These are phyloP conservation scores for Secale cereale DNA, from an alignment of 176 grass and related monocot species.

Conservation along the genomic window DNA sequence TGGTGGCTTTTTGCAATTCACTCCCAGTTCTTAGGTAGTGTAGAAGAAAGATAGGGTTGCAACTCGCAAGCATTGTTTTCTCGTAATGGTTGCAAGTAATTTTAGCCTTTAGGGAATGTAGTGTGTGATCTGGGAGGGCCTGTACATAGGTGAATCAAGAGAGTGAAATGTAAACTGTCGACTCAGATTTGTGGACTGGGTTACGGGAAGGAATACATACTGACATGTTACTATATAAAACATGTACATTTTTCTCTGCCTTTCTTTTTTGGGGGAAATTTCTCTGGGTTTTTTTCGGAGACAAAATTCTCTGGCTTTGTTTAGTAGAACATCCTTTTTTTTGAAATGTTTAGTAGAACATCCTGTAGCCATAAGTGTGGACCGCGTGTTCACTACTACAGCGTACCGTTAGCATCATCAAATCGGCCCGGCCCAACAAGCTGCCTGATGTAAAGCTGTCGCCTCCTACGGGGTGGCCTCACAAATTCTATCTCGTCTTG, in stretches of 20 bases:
- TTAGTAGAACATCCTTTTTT: too few relatives aligned
- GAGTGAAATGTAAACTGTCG: neutral
- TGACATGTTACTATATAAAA: neutral
- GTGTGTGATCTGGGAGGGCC: neutral
- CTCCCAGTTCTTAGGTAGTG: too few relatives aligned
- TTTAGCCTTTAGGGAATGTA: neutral
- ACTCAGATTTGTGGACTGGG: neutral
- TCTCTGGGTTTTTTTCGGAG: too few relatives aligned
- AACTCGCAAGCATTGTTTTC: constrained; percentile 20
- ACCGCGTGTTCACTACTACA: too few relatives aligned
- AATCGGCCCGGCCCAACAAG: constrained; percentile 6
- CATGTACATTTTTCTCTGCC: too few relatives aligned
- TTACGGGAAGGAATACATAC: neutral
- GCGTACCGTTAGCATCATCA: neutral
- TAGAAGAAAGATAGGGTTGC: constrained; percentile 12
- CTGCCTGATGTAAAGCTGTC: neutral
- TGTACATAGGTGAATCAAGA: constrained; percentile 29
- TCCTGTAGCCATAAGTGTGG: too few relatives aligned
- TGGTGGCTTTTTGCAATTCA: too few relatives aligned
- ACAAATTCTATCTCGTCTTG: constrained; percentile 35
- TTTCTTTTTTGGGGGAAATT: too few relatives aligned
- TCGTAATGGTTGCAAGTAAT: constrained; percentile 14
- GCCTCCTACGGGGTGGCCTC: constrained; percentile 16
- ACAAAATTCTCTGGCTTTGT: too few relatives aligned
- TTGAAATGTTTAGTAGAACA: too few relatives aligned